phyloP scores from a whole-genome alignment of 352 stramenopile genomes.

The Achlya hypogyna region DNA sequence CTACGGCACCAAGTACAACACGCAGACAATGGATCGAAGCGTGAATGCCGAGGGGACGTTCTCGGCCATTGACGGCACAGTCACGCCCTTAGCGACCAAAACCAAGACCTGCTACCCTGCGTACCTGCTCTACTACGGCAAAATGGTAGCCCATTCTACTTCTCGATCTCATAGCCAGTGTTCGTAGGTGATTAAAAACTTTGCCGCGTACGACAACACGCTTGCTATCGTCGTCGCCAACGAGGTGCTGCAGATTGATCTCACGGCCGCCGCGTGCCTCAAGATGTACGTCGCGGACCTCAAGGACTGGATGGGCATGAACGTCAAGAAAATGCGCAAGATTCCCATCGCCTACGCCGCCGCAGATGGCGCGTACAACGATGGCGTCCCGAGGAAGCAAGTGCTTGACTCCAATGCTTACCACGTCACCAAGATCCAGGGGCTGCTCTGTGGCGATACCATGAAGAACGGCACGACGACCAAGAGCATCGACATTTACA shows the following conservation, averaged over 20 bases:
- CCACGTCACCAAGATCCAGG: constrained; percentile 71
- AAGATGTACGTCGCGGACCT: constrained; percentile 77
- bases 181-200: constrained; percentile 74
- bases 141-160: constrained; percentile 33
- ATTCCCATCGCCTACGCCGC: constrained; percentile 71
- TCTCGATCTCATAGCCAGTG: neutral
- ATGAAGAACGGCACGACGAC: constrained; percentile 69
- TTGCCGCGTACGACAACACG: constrained; percentile 81
- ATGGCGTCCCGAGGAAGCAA: neutral
- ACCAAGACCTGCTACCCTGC: constrained; percentile 66
- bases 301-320: constrained; percentile 81
- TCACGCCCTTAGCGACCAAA: neutral
- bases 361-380: constrained; percentile 29
- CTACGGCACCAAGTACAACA: constrained; percentile 25
- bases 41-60: neutral
- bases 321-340: constrained; percentile 73
- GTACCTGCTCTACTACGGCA: constrained; percentile 75
- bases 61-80: neutral
- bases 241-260: constrained; percentile 76
- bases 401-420: constrained; percentile 44
- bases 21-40: constrained; percentile 36
- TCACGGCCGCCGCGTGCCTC: constrained; percentile 63
- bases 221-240: constrained; percentile 73
- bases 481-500: constrained; percentile 79
- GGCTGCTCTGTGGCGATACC: constrained; percentile 70